A percentile compares a stretch with the other conserved stretches of the same genome.
These are phyloP conservation scores for Podospora tetraspora DNA, from an alignment of 495 filamentous ascomycete genomes.

Conservation along the genomic window DNA sequence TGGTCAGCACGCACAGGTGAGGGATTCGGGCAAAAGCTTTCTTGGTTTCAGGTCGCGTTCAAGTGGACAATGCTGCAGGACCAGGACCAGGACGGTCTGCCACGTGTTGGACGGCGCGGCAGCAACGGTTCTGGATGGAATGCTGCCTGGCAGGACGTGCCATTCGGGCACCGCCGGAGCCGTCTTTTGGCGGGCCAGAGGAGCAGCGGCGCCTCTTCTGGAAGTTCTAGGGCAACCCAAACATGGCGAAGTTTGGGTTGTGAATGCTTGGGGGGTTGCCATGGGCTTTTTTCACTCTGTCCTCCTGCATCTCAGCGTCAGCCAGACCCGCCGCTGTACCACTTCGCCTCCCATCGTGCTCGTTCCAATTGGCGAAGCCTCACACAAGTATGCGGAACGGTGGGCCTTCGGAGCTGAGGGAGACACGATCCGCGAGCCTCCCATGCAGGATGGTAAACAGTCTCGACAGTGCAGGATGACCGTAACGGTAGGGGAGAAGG, in stretches of 20 bases:
- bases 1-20: background rate
- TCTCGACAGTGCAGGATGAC: background rate
- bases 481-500: too few relatives aligned
- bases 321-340: background rate
- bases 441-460: background rate
- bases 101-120: background rate
- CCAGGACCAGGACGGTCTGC: background rate
- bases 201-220: background rate
- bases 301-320: background rate
- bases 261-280: background rate
- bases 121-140: background rate
- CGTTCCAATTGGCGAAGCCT: background rate
- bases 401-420: background rate
- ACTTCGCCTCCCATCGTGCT: background rate
- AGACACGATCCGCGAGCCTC: background rate
- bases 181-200: background rate
- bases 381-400: background rate
- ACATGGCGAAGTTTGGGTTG: background rate
- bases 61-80: background rate
- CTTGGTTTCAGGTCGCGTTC: background rate
- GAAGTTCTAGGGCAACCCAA: background rate
- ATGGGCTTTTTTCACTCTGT: background rate
- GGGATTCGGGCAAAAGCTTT: background rate
- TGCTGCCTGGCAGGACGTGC: background rate
- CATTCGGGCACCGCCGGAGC: background rate